These are phyloP conservation scores for Malus hybrid DNA, from an alignment of 331 rosid genomes.

Conservation along the genomic window DNA sequence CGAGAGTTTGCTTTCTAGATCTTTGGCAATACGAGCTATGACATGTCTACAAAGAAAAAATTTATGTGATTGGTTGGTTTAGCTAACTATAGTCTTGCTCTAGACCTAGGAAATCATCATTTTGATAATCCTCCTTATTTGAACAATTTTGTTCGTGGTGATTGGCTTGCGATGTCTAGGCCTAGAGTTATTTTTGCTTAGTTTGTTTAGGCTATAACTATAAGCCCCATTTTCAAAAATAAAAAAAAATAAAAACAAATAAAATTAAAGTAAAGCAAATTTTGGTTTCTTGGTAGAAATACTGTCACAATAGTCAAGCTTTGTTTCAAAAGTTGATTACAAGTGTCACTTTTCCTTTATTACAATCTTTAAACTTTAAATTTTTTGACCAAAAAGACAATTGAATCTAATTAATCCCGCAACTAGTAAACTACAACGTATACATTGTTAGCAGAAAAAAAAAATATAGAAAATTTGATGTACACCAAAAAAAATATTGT, in stretches of 20 bases:
- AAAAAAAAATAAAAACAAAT: not conserved
- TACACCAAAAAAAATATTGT: not conserved
- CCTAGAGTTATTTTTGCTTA: too few relatives aligned
- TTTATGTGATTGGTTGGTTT: too few relatives aligned
- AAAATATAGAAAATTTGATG: not conserved
- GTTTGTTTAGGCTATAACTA: too few relatives aligned
- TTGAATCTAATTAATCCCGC: not conserved
- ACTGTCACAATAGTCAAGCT: conserved; percentile 33
- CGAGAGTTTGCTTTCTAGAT: too few relatives aligned
- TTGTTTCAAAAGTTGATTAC: conserved; percentile 36
- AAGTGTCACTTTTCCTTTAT: conserved; percentile 24
- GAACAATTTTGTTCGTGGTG: too few relatives aligned
- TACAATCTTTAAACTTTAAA: conserved; percentile 18
- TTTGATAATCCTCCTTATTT: too few relatives aligned
- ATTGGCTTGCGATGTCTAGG: too few relatives aligned
- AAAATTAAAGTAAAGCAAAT: conserved; percentile 17
- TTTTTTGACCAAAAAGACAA: conserved; percentile 19
- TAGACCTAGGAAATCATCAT: too few relatives aligned
- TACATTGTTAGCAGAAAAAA: not conserved
- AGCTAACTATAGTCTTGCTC: too few relatives aligned
- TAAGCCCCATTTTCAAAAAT: too few relatives aligned
- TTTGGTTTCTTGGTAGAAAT: conserved; percentile 27
- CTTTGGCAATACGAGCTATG: too few relatives aligned
- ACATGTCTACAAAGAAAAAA: too few relatives aligned
- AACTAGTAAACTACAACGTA: not conserved